phyloP scores from a whole-genome alignment of 2,329 filamentous ascomycete species.

The Apiospora arundinis region DNA sequence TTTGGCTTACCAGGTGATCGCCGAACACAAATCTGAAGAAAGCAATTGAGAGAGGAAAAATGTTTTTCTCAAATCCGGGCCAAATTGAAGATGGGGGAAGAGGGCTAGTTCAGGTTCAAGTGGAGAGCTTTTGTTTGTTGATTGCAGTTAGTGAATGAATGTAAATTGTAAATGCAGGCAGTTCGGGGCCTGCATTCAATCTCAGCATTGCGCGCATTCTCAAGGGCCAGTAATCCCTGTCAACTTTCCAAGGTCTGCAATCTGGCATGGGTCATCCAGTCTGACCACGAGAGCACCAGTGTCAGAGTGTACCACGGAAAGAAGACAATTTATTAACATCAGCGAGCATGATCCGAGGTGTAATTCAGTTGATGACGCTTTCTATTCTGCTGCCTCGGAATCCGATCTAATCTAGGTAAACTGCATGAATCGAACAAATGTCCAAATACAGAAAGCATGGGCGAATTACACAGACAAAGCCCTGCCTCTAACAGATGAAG shows the following conservation, averaged over 20 bases:
- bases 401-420: neutral
- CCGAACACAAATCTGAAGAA: neutral
- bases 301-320: neutral
- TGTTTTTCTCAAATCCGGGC: neutral
- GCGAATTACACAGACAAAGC: neutral
- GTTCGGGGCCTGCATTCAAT: neutral
- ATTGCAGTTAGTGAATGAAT: neutral
- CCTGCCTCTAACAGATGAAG: constrained; percentile 7
- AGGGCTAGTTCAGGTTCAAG: constrained; percentile 5
- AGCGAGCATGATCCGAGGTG: neutral
- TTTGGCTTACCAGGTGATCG: neutral
- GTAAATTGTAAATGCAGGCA: neutral
- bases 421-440: constrained; percentile 8
- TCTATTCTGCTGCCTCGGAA: neutral
- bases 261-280: neutral
- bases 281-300: neutral
- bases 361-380: neutral
- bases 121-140: constrained; percentile 16
- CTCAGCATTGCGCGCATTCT: neutral
- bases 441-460: neutral
- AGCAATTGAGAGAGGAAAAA: neutral
- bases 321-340: neutral
- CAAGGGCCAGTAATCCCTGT: constrained; percentile 4
- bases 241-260: neutral
- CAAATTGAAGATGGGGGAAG: neutral